Evolutionary conservation across 139 green algal genomes (phyloP), one percentile per base, ranked within the genome.

Genomic region (Tetradesmus obliquus): DNA sequence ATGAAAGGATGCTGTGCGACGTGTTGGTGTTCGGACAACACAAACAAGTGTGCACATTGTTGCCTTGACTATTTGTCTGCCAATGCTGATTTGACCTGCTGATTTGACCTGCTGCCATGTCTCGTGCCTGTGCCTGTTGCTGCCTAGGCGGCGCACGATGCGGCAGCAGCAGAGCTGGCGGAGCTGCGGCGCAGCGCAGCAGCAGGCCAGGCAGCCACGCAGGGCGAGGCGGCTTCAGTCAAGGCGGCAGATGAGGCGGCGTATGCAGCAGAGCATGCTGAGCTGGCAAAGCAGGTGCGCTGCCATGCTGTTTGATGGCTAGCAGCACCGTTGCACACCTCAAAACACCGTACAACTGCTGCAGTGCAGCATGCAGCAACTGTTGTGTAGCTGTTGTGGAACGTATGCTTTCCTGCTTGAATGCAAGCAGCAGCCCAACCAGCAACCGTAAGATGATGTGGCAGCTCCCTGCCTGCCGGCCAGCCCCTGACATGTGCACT

Each of bases 211-310:
- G 89, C 89, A 66, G 89, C 60, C 22, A 79, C 32, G 4, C 7
- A n/a, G 0, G 62, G 55, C 13, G 66, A 62, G 9, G 66, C 89
- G 53, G 55, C 76, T 54, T 3, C 58, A 54, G 82, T 10, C 2
- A 58, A 79, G 15, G 12, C 20, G 20, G 53, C 22, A 24, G 89
- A 89, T 10, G 45, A 58, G 20, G 24, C 69, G 55, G 88, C 80
- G 20, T 92, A 66, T 17, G 7, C 24, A 54, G 22, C 19, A 15
- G 51, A 88, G 7, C 88, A 82, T 88, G 88, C 79, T 22, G 53
- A 82, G 88, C 57, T 92, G 88, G 60, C 81, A n/a, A 54, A 66
- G 19, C 60, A 92, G 88, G 88, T 92, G 60, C 10, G 85, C 24
- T n/a, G 20, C 22, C 3, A n/a, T 51, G 74, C n/a, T 54, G n/a